A percentile compares a stretch with the other conserved stretches of the same genome.
These are phyloP conservation scores for Aotearoamyces nothofagi DNA, from an alignment of 2,329 filamentous ascomycete species.

Conservation along the genomic window DNA sequence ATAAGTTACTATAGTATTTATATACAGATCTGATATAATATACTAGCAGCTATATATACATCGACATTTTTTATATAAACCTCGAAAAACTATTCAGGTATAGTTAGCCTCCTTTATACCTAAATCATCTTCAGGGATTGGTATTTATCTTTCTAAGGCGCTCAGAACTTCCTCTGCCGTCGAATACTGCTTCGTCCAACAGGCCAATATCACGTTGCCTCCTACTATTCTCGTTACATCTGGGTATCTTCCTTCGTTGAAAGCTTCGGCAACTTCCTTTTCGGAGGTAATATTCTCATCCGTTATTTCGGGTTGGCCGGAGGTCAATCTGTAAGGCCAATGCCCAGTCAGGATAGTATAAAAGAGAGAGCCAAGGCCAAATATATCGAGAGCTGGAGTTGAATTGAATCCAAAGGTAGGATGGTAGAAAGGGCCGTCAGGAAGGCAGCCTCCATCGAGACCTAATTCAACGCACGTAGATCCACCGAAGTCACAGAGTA, in stretches of 20 bases:
- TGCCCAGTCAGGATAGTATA: slow-evolving; percentile 12
- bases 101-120: no score
- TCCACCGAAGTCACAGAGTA: slow-evolving; percentile 21
- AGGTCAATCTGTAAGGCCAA: slow-evolving; percentile 9
- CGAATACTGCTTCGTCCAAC: slow-evolving; percentile 4
- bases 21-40: no score
- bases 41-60: no score
- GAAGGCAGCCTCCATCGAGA: slow-evolving; percentile 15
- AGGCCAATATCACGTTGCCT: slow-evolving; percentile 5
- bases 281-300: slow-evolving; percentile 5
- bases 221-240: slow-evolving; percentile 2
- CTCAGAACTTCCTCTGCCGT: background rate
- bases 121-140: no score
- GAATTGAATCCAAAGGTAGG: slow-evolving; percentile 6
- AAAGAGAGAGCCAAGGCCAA: slow-evolving; percentile 11
- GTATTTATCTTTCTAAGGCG: no score
- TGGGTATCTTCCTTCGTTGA: slow-evolving; percentile 4
- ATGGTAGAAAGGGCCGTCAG: slow-evolving; percentile 15
- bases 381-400: slow-evolving; percentile 11
- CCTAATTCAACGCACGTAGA: slow-evolving; percentile 18
- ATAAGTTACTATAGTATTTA: no score
- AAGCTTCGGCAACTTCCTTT: slow-evolving; percentile 4
- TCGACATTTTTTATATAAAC: no score
- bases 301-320: slow-evolving; percentile 4
- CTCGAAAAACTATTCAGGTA: no score